Conservation (phyloP, 192 early-diverging fungal species). For the Entomortierella beljakovae region DNA sequence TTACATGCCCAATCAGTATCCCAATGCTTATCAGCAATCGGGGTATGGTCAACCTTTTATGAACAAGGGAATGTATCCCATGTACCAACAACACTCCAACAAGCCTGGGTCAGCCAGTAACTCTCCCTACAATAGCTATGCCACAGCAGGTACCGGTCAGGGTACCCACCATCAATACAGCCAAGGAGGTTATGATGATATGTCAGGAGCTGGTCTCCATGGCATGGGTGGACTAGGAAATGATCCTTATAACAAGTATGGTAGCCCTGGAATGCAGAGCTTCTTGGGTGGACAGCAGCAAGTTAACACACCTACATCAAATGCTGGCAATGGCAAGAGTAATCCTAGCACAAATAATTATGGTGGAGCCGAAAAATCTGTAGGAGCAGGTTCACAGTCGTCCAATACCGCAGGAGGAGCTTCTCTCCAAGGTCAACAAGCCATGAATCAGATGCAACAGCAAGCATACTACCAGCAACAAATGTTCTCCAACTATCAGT, state of each 20-base stretch:
- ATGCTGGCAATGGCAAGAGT: slow-evolving; percentile 15
- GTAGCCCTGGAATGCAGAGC: slow-evolving; percentile 43
- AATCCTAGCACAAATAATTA: slow-evolving; percentile 8
- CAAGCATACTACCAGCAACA: slow-evolving; percentile 50
- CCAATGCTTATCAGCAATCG: slow-evolving; percentile 82
- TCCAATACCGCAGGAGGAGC: slow-evolving; percentile 24
- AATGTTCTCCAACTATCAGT: slow-evolving; percentile 65
- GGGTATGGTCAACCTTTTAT: slow-evolving; percentile 91
- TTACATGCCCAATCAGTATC: slow-evolving; percentile 88
- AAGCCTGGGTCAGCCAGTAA: slow-evolving; percentile 56
- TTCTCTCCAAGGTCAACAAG: slow-evolving; percentile 45
- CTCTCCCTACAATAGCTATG: slow-evolving; percentile 54
- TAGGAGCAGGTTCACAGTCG: slow-evolving; percentile 12
- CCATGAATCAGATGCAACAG: slow-evolving; percentile 35
- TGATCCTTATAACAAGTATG: slow-evolving; percentile 42
- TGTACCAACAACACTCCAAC: slow-evolving; percentile 70
- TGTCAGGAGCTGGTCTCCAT: slow-evolving; percentile 49
- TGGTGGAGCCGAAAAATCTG: slow-evolving; percentile 18
- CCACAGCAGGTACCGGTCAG: slow-evolving; percentile 38
- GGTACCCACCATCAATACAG: slow-evolving; percentile 50
- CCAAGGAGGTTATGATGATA: slow-evolving; percentile 48
- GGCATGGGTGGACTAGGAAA: slow-evolving; percentile 40
- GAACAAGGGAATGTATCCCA: slow-evolving; percentile 92
- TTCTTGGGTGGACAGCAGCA: slow-evolving; percentile 53
- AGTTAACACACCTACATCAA: slow-evolving; percentile 8